Conservation (phyloP, 805 yeast genomes). For the Scheffersomyces amazonensis region DNA sequence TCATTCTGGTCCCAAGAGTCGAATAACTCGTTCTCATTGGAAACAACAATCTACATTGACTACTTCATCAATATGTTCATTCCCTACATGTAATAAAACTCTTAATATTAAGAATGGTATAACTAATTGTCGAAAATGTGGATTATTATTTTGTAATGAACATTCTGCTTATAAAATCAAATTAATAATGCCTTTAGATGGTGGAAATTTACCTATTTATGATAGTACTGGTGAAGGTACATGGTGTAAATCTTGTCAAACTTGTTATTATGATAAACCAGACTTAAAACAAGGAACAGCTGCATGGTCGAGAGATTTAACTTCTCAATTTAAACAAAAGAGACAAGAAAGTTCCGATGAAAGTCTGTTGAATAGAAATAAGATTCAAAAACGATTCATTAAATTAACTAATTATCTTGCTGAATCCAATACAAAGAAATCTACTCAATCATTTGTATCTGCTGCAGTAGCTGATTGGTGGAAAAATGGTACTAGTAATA, state of each 20-base stretch:
- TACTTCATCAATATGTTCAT: conserved; percentile 38
- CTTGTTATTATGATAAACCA: conserved; percentile 56
- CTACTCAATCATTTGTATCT: not conserved
- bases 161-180: conserved; percentile 59
- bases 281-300: conserved; percentile 49
- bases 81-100: conserved; percentile 35
- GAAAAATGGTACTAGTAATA: not conserved
- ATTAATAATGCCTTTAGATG: conserved; percentile 48
- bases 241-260: conserved; percentile 71
- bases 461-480: not conserved
- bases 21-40: conserved; percentile 57
- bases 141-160: conserved; percentile 60
- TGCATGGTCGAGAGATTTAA: conserved; percentile 38
- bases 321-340: conserved; percentile 34
- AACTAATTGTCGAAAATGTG: conserved; percentile 77
- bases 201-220: conserved; percentile 37
- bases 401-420: conserved; percentile 35
- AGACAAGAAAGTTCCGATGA: conserved; percentile 48
- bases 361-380: conserved; percentile 49
- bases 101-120: conserved; percentile 53
- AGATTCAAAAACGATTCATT: conserved; percentile 59
- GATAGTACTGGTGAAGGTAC: conserved; percentile 38
- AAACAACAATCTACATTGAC: conserved; percentile 42
- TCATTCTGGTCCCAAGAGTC: not conserved
- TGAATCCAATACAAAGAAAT: conserved; percentile 9